These are phyloP conservation scores for Lepiota venenata DNA, from an alignment of 768 basidiomycete genomes.

Conservation along the genomic window DNA sequence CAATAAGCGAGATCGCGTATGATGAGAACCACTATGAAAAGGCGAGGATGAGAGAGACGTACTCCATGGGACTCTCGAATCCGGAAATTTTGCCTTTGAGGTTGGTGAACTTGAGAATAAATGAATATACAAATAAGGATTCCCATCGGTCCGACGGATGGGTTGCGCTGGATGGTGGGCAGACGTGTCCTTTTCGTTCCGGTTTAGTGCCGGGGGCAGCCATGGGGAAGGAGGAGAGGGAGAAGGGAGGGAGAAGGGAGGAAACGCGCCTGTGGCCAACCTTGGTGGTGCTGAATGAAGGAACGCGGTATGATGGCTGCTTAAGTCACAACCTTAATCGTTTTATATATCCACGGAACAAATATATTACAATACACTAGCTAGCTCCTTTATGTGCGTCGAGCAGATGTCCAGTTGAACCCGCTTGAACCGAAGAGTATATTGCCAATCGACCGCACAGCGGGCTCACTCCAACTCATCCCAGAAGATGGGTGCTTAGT, in stretches of 20 bases:
- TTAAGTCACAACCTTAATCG: constrained; percentile 33
- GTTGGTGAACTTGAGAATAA: constrained; percentile 80
- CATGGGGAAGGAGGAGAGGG: constrained; percentile 35
- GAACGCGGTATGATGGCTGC: constrained; percentile 29
- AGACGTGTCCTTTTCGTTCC: constrained; percentile 43
- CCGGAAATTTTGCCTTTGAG: constrained; percentile 75
- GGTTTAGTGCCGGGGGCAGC: constrained; percentile 21
- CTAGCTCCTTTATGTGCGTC: background rate
- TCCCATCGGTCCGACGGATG: constrained; percentile 88
- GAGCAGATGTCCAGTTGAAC: background rate
- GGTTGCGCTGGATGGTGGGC: constrained; percentile 58
- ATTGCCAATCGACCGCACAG: too few species aligned
- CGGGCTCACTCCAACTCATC: too few species aligned
- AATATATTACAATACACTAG: constrained; percentile 46
- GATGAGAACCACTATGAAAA: constrained; percentile 11
- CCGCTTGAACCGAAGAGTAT: too few species aligned
- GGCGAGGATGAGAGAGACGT: constrained; percentile 31
- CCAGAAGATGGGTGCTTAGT: too few species aligned
- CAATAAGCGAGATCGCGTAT: constrained; percentile 12
- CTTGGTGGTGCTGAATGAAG: constrained; percentile 22
- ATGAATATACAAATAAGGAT: constrained; percentile 79
- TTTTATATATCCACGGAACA: constrained; percentile 39
- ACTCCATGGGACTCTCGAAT: constrained; percentile 82
- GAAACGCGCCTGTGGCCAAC: constrained; percentile 11
- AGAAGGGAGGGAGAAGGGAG: constrained; percentile 17